phyloP scores from a whole-genome alignment of 345 rosid species.

The Euphorbia tirucalli region DNA sequence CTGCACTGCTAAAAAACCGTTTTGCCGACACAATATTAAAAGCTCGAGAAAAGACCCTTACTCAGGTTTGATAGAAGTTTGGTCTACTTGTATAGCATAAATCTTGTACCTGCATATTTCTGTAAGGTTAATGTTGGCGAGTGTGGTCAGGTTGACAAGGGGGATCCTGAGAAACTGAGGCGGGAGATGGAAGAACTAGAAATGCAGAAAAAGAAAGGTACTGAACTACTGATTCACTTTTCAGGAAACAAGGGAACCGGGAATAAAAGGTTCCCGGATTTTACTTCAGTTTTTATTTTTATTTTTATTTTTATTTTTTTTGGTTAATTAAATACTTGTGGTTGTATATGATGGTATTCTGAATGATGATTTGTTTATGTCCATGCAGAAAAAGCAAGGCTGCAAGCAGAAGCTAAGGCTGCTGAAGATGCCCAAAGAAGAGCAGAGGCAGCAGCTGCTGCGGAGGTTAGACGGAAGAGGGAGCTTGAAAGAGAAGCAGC shows the following conservation, averaged over 20 bases:
- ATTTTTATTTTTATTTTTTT: neutral
- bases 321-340: neutral
- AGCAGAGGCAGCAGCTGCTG: slow-evolving; percentile 72
- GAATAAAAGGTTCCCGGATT: neutral
- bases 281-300: neutral
- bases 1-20: slow-evolving; percentile 23
- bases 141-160: slow-evolving; percentile 21
- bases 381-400: slow-evolving; percentile 59
- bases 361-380: neutral
- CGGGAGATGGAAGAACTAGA: slow-evolving; percentile 27
- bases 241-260: neutral
- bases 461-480: slow-evolving; percentile 64
- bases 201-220: slow-evolving; percentile 25
- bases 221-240: slow-evolving; percentile 7
- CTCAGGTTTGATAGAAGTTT: slow-evolving; percentile 13
- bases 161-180: slow-evolving; percentile 21
- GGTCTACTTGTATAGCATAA: neutral
- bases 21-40: slow-evolving; percentile 25
- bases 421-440: slow-evolving; percentile 68
- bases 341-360: neutral
- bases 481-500: slow-evolving; percentile 89
- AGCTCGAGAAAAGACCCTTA: slow-evolving; percentile 28
- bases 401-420: slow-evolving; percentile 82
- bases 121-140: slow-evolving; percentile 3
- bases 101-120: neutral